These are phyloP conservation scores for Zygosaccharomyces kombuchaensis DNA, from an alignment of 805 yeast species.

Conservation along the genomic window DNA sequence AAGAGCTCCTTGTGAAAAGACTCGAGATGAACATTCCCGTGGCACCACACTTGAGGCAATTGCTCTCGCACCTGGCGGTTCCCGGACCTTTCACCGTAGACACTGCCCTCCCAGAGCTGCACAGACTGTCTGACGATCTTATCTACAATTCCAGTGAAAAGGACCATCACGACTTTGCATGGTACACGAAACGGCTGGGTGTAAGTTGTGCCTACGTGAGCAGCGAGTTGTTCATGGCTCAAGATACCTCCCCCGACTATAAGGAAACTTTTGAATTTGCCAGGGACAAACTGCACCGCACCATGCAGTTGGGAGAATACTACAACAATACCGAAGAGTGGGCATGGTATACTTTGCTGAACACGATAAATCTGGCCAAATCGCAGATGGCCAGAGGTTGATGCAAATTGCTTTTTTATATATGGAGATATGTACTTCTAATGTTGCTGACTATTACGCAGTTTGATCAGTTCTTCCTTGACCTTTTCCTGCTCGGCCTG, in stretches of 20 bases:
- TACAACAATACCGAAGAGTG: constrained; percentile 72
- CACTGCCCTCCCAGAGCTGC: constrained; percentile 61
- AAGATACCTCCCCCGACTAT: constrained; percentile 57
- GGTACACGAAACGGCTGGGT: constrained; percentile 86
- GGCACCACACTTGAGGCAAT: constrained; percentile 33
- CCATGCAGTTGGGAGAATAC: constrained; percentile 53
- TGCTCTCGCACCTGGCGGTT: constrained; percentile 54
- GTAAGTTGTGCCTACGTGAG: constrained; percentile 67
- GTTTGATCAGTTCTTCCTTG: constrained; percentile 49
- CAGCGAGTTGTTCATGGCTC: constrained; percentile 74
- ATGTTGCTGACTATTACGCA: constrained; percentile 26
- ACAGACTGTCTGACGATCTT: constrained; percentile 76
- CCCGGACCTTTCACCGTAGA: constrained; percentile 55
- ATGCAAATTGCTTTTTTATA: not conserved
- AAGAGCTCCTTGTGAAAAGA: constrained; percentile 44
- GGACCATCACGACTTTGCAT: constrained; percentile 63
- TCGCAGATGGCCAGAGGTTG: constrained; percentile 56
- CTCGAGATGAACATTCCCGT: constrained; percentile 42
- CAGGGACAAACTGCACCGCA: constrained; percentile 49
- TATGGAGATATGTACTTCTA: not conserved
- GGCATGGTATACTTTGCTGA: constrained; percentile 62
- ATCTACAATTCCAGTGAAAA: constrained; percentile 79
- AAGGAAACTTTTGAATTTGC: constrained; percentile 61
- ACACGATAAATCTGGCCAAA: constrained; percentile 59
- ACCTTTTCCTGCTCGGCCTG: constrained; percentile 55